phyloP scores from a whole-genome alignment of 192 early-diverging fungal genomes.

The Gigaspora rosea region DNA sequence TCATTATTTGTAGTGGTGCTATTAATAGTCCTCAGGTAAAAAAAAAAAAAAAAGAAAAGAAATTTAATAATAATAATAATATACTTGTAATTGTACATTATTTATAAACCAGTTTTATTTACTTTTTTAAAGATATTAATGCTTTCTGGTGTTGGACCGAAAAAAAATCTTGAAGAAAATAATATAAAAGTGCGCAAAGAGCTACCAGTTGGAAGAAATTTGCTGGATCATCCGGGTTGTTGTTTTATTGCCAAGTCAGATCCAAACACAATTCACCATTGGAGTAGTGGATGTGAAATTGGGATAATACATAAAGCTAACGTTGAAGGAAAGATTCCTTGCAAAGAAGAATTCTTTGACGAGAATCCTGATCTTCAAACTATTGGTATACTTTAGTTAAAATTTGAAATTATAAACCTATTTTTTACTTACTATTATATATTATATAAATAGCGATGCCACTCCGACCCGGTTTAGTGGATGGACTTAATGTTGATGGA shows the following conservation, averaged over 20 bases:
- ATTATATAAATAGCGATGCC: too few relatives aligned
- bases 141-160: slow-evolving; percentile 4
- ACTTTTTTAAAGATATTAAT: neutral
- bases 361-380: neutral
- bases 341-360: neutral
- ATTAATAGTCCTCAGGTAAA: slow-evolving; percentile 3
- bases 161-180: neutral
- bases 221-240: neutral
- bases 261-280: neutral
- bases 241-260: neutral
- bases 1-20: neutral
- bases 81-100: neutral
- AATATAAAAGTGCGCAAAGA: slow-evolving; percentile 14
- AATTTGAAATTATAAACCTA: too few relatives aligned
- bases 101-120: neutral
- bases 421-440: too few relatives aligned
- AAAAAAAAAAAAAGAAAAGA: neutral
- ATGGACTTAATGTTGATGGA: too few relatives aligned
- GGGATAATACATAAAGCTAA: neutral
- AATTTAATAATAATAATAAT: neutral
- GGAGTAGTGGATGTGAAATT: neutral
- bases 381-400: neutral
- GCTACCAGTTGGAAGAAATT: neutral
- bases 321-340: neutral
- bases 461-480: too few relatives aligned